A percentile compares a stretch with the other conserved stretches of the same genome.
phyloP scores from a whole-genome alignment of 768 basidiomycete species.

The Bullera alba region DNA sequence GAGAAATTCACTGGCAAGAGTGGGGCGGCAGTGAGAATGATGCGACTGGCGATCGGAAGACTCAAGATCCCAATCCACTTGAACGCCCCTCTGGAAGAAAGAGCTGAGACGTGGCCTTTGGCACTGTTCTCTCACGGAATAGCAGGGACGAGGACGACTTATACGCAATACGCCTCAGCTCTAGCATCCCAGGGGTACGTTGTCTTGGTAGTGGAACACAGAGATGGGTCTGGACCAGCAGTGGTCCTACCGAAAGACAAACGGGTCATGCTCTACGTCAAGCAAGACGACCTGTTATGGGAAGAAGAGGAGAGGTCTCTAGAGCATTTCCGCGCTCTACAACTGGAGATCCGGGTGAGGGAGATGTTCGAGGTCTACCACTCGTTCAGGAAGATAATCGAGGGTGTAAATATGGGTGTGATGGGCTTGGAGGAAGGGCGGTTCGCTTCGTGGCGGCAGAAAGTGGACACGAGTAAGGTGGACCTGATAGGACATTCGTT shows the following conservation, averaged over 20 bases:
- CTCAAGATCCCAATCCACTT: constrained; percentile 14
- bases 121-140: constrained; percentile 85
- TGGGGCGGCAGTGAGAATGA: constrained; percentile 16
- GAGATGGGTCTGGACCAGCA: constrained; percentile 65
- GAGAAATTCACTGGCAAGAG: constrained; percentile 22
- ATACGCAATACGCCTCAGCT: constrained; percentile 66
- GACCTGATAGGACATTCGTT: constrained; percentile 56
- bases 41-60: constrained; percentile 15
- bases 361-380: constrained; percentile 63
- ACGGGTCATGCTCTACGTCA: constrained; percentile 54
- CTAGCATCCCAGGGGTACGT: constrained; percentile 73
- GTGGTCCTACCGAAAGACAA: constrained; percentile 49
- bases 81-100: constrained; percentile 3
- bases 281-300: constrained; percentile 53
- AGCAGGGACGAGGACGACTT: constrained; percentile 63
- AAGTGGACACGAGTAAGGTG: constrained; percentile 46
- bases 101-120: constrained; percentile 50
- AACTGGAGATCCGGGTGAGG: constrained; percentile 61
- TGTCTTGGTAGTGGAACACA: constrained; percentile 74
- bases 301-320: constrained; percentile 28
- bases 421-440: not conserved
- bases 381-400: constrained; percentile 56
- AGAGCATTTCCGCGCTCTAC: constrained; percentile 58
- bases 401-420: constrained; percentile 25
- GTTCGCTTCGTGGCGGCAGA: constrained; percentile 43